phyloP scores from a whole-genome alignment of 257 asterid genomes.

The Penstemon davidsonii region DNA sequence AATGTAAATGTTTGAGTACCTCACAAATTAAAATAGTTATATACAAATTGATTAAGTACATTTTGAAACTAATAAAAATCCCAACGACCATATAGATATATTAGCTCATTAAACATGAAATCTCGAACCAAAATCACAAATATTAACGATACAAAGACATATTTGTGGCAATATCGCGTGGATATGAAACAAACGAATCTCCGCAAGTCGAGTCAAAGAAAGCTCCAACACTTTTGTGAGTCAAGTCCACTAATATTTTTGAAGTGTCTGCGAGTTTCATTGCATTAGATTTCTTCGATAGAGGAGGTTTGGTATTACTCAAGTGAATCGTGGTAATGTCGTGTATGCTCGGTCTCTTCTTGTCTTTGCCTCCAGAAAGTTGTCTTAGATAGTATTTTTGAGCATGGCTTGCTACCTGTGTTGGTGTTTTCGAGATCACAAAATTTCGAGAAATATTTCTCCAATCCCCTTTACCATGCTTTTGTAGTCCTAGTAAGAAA shows the following conservation, averaged over 20 bases:
- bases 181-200: conserved; percentile 19
- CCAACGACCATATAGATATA: background rate
- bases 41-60: conserved; percentile 7
- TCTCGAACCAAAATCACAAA: conserved; percentile 23
- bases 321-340: conserved; percentile 63
- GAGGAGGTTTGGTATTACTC: background rate
- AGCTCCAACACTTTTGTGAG: conserved; percentile 36
- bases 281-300: conserved; percentile 21
- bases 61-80: conserved; percentile 22
- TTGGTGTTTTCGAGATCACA: conserved; percentile 74
- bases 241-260: conserved; percentile 43
- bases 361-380: conserved; percentile 72
- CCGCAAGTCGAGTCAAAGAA: conserved; percentile 32
- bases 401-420: conserved; percentile 94
- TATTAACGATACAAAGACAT: conserved; percentile 23
- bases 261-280: conserved; percentile 30
- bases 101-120: conserved; percentile 21
- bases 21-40: background rate
- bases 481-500: conserved; percentile 65
- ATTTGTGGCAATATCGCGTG: conserved; percentile 16
- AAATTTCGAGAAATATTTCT: conserved; percentile 72
- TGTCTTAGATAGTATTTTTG: conserved; percentile 82
- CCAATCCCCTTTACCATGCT: conserved; percentile 88
- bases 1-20: background rate
- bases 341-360: conserved; percentile 83